Evolutionary conservation across 2,329 filamentous ascomycete genomes (phyloP), one percentile per base, ranked within the genome.

Genomic region (Hymenoscyphus repandus): DNA sequence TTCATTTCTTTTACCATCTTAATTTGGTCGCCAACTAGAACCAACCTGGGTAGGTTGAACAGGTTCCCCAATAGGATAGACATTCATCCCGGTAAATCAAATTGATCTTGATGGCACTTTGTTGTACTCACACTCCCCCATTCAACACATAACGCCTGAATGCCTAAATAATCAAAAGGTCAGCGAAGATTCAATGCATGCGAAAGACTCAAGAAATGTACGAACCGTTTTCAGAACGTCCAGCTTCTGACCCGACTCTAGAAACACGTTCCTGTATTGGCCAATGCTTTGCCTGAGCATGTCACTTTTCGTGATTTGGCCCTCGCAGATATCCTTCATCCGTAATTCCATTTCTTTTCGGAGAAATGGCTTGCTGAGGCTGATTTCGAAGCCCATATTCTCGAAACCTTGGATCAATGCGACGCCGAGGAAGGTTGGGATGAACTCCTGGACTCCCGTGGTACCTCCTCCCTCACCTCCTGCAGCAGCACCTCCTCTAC

Each of bases 301-400:
- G 17, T 81, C 79, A 48, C 80, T 77, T 63, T 82, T 85, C 32
- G 85, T 88, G 57, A 83, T 86, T 46, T 80, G 83, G 22, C 93
- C 93, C 53, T 92, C 90, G 70, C 93, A 97, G 51, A 99, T 96
- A 51, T 88, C 89, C 67, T 91, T 93, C 92, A 99, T 96, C 67
- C 90, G 89, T 55, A 90, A 72, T 70, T 99, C 93, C 90, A 96
- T 96, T 75, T 99, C 90, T 70, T 97, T 97, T 50, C 93, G 85
- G 53, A 99, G 74, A 66, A 97, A 97, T 0, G 93, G 93, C 69
- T 97, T 97, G 67, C 90, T 89, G 45, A 99, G 78, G 64, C 90
- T 96, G 39, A 87, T 90, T 62, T 96, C 91, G 56, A 95, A 86
- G 50, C 90, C 89, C 78, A 99, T 92, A 58, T 87, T 85, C 68